Conservation (phyloP, 306 rosid species). For the Neltuma alba region DNA sequence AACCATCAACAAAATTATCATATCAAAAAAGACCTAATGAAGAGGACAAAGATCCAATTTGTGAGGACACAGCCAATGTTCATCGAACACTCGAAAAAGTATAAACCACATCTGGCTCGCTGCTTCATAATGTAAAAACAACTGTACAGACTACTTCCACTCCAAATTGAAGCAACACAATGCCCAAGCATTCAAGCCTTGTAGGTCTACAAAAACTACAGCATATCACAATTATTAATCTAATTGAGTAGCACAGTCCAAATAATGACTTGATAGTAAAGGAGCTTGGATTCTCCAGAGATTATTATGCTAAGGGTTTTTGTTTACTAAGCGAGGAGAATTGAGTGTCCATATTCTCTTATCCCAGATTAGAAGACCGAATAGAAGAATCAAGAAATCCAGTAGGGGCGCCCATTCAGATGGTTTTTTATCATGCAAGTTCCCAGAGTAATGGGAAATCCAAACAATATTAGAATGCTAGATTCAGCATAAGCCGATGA, state of each 20-base stretch:
- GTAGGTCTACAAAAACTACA: background rate
- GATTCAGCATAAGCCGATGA: background rate
- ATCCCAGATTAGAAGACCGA: conserved; percentile 2
- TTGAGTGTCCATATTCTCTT: background rate
- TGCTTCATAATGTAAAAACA: background rate
- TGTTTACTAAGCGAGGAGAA: background rate
- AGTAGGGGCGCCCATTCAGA: background rate
- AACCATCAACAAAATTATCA: background rate
- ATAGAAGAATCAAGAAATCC: conserved; percentile 1
- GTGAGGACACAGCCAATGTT: background rate
- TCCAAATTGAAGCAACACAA: background rate
- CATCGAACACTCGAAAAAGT: background rate
- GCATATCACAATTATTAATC: background rate
- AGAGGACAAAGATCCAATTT: background rate
- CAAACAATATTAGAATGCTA: background rate
- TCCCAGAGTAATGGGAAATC: background rate
- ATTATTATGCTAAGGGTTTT: background rate
- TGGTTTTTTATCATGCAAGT: background rate
- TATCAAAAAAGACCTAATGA: background rate
- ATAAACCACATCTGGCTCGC: background rate
- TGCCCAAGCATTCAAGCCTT: background rate
- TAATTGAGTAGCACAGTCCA: background rate
- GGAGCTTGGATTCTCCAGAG: background rate
- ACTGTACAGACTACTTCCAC: background rate
- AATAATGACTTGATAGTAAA: background rate